phyloP scores from a whole-genome alignment of 345 rosid species.

The Syzygium oleosum region DNA sequence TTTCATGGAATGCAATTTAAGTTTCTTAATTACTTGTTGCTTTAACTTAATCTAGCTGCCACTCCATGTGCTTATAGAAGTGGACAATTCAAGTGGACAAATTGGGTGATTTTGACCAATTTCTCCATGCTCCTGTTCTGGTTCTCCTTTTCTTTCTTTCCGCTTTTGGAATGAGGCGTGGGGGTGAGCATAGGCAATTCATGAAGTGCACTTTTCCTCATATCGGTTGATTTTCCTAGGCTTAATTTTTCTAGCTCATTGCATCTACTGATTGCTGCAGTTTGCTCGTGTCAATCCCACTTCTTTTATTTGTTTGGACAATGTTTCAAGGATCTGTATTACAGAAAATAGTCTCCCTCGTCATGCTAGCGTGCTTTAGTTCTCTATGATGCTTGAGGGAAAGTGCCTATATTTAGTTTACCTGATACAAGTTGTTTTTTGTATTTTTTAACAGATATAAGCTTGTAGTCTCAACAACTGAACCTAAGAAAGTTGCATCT shows the following conservation, averaged over 20 bases:
- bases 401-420: neutral
- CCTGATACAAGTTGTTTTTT: neutral
- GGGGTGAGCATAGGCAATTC: neutral
- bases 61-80: neutral
- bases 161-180: neutral
- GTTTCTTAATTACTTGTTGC: neutral
- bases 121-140: neutral
- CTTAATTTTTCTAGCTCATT: neutral
- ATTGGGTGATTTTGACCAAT: neutral
- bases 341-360: neutral
- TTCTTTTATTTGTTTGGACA: constrained; percentile 1
- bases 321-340: neutral
- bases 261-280: neutral
- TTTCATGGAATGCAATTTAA: neutral
- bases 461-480: constrained; percentile 72
- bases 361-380: neutral
- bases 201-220: neutral
- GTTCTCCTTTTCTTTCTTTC: neutral
- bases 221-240: neutral
- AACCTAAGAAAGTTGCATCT: constrained; percentile 78
- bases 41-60: neutral
- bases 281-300: neutral
- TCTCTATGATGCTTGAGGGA: neutral
- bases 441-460: constrained; percentile 49
- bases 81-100: neutral